phyloP scores from a whole-genome alignment of 1,284 basidiomycete species.

The Trametes sp. region DNA sequence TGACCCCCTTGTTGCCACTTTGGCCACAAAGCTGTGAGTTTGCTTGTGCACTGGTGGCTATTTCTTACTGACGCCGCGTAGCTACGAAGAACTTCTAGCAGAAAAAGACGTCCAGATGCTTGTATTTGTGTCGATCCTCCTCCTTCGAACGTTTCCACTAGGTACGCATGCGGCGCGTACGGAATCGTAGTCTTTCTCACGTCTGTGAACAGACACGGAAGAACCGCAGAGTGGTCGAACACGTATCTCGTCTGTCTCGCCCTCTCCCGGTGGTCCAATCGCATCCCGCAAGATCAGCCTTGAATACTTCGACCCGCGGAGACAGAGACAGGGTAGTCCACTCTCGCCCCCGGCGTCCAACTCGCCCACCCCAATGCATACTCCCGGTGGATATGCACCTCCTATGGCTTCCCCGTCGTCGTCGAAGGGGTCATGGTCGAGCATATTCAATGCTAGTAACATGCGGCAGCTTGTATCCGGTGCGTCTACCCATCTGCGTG shows the following conservation, averaged over 20 bases:
- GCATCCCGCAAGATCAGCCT: slow-evolving; percentile 27
- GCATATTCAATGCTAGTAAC: slow-evolving; percentile 67
- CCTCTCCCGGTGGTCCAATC: slow-evolving; percentile 7
- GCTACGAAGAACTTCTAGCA: slow-evolving; percentile 69
- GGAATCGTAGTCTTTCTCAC: background rate
- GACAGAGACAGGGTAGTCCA: slow-evolving; percentile 23
- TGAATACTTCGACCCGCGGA: slow-evolving; percentile 27
- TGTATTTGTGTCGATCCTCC: slow-evolving; percentile 75
- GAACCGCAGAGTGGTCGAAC: slow-evolving; percentile 2
- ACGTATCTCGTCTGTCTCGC: slow-evolving; percentile 15
- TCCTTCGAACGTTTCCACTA: slow-evolving; percentile 50
- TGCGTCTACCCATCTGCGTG: slow-evolving; percentile 35
- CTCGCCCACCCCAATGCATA: slow-evolving; percentile 46
- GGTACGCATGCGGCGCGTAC: slow-evolving; percentile 34
- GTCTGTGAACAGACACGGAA: background rate
- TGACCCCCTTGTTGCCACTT: slow-evolving; percentile 16
- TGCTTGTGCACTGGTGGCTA: no score
- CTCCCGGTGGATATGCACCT: slow-evolving; percentile 34
- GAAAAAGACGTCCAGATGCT: slow-evolving; percentile 84
- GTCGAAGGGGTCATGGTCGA: slow-evolving; percentile 80
- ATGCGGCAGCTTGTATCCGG: slow-evolving; percentile 72
- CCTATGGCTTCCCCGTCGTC: slow-evolving; percentile 54
- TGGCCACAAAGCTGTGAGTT: slow-evolving; percentile 41
- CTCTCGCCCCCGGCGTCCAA: slow-evolving; percentile 47
- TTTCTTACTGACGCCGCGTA: slow-evolving; percentile 39